A percentile compares a stretch with the other conserved stretches of the same genome.
phyloP scores from a whole-genome alignment of 768 basidiomycete genomes.

The Crucibulum laeve region DNA sequence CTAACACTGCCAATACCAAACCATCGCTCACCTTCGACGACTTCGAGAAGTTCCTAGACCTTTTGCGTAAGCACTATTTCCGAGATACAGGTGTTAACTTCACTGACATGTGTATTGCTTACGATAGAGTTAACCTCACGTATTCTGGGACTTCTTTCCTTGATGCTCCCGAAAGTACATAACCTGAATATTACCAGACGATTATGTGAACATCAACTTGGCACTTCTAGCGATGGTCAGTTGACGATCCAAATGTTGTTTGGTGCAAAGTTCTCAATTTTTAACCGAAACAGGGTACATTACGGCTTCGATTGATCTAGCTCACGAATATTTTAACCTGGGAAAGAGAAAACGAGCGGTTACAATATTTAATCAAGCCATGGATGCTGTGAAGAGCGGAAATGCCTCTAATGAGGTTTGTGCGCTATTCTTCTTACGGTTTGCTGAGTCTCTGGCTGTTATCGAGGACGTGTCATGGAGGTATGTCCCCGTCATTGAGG shows the following conservation, averaged over 20 bases:
- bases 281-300: conserved; percentile 46
- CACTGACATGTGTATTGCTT: not conserved
- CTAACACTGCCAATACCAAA: conserved; percentile 3
- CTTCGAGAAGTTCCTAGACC: conserved; percentile 35
- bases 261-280: not conserved
- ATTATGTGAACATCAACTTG: conserved; percentile 47
- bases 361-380: conserved; percentile 56
- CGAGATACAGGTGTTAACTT: not conserved
- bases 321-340: conserved; percentile 73
- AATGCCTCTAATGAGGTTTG: conserved; percentile 47
- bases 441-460: conserved; percentile 61
- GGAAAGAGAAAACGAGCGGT: conserved; percentile 71
- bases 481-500: conserved; percentile 28
- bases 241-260: not conserved
- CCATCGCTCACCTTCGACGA: conserved; percentile 30
- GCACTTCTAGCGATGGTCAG: conserved; percentile 44
- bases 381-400: conserved; percentile 38
- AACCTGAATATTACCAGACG: conserved; percentile 61
- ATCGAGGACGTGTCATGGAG: conserved; percentile 56
- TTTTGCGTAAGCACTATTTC: conserved; percentile 45
- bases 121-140: conserved; percentile 49
- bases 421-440: conserved; percentile 55
- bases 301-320: conserved; percentile 63
- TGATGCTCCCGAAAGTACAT: conserved; percentile 61
- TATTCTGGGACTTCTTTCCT: conserved; percentile 67